phyloP scores from a whole-genome alignment of 2,329 filamentous ascomycete species.

The Colletotrichum caudatum region DNA sequence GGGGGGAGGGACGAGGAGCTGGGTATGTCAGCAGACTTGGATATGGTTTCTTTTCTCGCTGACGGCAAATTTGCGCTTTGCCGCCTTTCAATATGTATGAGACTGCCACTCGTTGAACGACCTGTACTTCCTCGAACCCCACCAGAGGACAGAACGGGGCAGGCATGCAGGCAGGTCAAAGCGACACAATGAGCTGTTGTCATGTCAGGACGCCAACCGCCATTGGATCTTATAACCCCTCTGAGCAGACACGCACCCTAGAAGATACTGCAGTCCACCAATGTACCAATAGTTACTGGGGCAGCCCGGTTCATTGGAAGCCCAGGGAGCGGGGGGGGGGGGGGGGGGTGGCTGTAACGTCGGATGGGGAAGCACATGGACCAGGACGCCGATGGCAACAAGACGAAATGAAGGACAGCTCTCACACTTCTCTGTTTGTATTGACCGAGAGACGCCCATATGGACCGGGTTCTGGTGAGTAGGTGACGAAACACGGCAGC shows the following conservation, averaged over 20 bases:
- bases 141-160: not conserved
- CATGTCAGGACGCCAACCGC: not conserved
- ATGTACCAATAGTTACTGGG: not conserved
- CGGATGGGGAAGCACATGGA: conserved; percentile 18
- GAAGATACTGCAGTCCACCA: not conserved
- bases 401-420: conserved; percentile 23
- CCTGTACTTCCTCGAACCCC: not conserved
- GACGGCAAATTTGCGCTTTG: not conserved
- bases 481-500: not conserved
- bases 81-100: conserved; percentile 10
- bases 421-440: conserved; percentile 7
- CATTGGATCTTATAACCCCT: not conserved
- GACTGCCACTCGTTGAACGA: not conserved
- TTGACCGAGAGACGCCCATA: not conserved
- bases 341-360: conserved; percentile 19
- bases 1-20: conserved; percentile 1
- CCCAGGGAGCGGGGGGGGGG: no score
- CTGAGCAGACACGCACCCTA: not conserved
- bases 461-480: not conserved
- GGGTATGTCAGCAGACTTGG: not conserved
- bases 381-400: not conserved
- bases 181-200: not conserved
- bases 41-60: not conserved
- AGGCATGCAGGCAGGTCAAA: not conserved
- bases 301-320: conserved; percentile 24